phyloP scores from a whole-genome alignment of 2,329 filamentous ascomycete genomes.

The Diaporthe amygdali region DNA sequence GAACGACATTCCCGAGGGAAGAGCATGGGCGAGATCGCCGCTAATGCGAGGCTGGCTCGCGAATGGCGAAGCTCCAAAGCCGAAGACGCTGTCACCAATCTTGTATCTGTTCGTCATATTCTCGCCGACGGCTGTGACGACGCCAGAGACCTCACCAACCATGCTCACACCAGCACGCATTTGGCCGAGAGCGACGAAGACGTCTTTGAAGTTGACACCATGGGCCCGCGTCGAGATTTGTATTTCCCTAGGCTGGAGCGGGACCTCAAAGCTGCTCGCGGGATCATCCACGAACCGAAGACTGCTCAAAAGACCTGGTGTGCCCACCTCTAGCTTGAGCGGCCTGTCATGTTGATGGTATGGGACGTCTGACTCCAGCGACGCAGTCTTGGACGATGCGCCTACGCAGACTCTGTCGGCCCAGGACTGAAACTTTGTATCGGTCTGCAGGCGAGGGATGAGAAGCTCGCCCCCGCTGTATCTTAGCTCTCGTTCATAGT shows the following conservation, averaged over 20 bases:
- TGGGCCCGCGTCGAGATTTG: conserved; percentile 30
- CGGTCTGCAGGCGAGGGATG: conserved; percentile 21
- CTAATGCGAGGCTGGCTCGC: conserved; percentile 24
- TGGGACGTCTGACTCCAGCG: neutral
- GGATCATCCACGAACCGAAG: conserved; percentile 26
- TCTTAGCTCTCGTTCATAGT: neutral
- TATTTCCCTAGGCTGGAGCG: conserved; percentile 28
- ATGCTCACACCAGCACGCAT: conserved; percentile 34
- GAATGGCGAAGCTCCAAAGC: conserved; percentile 25
- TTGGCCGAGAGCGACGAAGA: conserved; percentile 41
- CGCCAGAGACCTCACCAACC: conserved; percentile 39
- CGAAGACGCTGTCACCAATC: conserved; percentile 35
- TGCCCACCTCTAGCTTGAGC: conserved; percentile 21
- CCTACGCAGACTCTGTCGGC: neutral
- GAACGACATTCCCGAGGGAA: conserved; percentile 23
- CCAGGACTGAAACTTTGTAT: conserved; percentile 23
- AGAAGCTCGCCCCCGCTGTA: conserved; percentile 8
- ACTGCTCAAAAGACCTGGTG: conserved; percentile 19
- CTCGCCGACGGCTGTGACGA: conserved; percentile 36
- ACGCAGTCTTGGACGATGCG: neutral
- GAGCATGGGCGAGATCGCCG: conserved; percentile 2
- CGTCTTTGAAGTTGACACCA: conserved; percentile 42
- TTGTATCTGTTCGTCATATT: conserved; percentile 31
- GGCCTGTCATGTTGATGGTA: conserved; percentile 18
- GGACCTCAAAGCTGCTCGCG: conserved; percentile 7